Base-by-base conservation (phyloP, 371 early-diverging fungal species). In the Mucor ambiguus region DNA sequence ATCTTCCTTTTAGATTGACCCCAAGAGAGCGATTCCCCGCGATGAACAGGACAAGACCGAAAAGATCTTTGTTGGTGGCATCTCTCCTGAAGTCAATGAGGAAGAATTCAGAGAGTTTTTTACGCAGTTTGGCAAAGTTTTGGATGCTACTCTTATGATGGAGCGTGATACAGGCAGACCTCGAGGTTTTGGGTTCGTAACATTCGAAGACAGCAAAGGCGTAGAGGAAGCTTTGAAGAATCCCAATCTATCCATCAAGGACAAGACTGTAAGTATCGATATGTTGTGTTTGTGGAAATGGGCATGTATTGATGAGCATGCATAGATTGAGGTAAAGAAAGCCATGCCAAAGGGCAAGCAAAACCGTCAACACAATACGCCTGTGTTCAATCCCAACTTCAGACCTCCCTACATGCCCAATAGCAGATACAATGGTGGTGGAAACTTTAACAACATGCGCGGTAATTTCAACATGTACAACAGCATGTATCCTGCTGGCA, bases 41-140 rank as follows among this genome's bases (percentile, higher is more conserved):
- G 91, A 89, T 54, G 86, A 88, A 61, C 88, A 89, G 57, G 92
- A 92, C 75, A 89, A 86, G 65, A 90, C 92, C 24, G 92, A 92
- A 67, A 95, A 94, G 83, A 87, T 96, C 56, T 96, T 96, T 82
- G 95, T 96, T 7, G 96, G 95, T 54, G 95, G 96, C 5, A 88
- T 96, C 41, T 85, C 93, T 8, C 76, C 90, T 6, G 91, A 92
- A 12, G 91, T 91, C 7, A 86, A 89, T 18, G 93, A 94, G 69
- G 94, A 92, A 30, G 93, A 94, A 64, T 87, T 96, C 70, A 81
- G 84, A 38, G 84, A 89, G 46, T 89, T 82, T 64, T 96, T 96
- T 71, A 72, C 79, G 18, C 85, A 86, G 69, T 93, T 90, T 78
- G 94, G 94, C 12, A 86, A 75, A 32, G 92, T 94, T 7, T 76